Conservation (phyloP, 2,329 filamentous ascomycete species). For the Aureobasidium mangrovei region DNA sequence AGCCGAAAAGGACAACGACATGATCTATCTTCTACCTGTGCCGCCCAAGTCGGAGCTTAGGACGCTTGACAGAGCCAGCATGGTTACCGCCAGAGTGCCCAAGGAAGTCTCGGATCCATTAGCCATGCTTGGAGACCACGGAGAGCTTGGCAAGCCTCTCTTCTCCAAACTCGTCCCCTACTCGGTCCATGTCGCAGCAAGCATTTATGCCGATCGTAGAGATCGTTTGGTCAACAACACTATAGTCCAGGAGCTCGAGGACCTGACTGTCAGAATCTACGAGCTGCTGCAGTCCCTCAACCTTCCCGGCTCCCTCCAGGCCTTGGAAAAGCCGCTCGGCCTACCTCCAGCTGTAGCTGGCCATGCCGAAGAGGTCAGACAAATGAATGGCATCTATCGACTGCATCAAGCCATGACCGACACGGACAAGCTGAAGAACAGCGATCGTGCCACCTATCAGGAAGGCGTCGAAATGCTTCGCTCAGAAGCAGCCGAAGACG, state of each 20-base stretch:
- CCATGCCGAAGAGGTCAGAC: constrained; percentile 87
- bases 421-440: constrained; percentile 78
- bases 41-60: constrained; percentile 83
- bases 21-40: constrained; percentile 82
- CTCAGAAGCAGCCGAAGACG: constrained; percentile 77
- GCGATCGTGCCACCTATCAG: constrained; percentile 67
- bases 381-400: constrained; percentile 74
- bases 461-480: constrained; percentile 73
- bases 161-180: constrained; percentile 92
- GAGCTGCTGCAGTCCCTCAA: constrained; percentile 73
- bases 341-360: constrained; percentile 76
- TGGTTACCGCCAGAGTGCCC: constrained; percentile 74
- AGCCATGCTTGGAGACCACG: constrained; percentile 68
- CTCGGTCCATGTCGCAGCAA: constrained; percentile 87
- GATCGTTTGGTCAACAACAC: constrained; percentile 85
- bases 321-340: constrained; percentile 87
- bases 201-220: constrained; percentile 85
- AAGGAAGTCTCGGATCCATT: constrained; percentile 74
- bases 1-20: constrained; percentile 91
- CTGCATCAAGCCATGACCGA: constrained; percentile 76
- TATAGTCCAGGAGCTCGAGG: constrained; percentile 77
- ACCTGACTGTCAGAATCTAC: constrained; percentile 69
- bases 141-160: constrained; percentile 72
- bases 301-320: constrained; percentile 85
- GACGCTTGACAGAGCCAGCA: constrained; percentile 74